Evolutionary conservation across 2,329 filamentous ascomycete species (phyloP).

Genomic region (Xylaria hypoxylon): DNA sequence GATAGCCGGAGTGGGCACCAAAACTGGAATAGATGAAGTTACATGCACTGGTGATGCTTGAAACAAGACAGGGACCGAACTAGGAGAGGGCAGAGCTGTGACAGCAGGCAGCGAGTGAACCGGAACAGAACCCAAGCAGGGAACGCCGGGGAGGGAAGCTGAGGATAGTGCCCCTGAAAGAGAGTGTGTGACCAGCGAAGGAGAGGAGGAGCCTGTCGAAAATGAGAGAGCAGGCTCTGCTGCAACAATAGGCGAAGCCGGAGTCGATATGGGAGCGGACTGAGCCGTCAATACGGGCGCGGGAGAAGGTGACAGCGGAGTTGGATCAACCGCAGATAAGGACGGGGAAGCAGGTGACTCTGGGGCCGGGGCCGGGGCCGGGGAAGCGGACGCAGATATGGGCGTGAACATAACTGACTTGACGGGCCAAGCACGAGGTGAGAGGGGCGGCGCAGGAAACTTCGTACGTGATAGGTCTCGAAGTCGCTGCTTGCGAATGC

Average conservation of each 20-base stretch:
- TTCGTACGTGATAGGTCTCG: background rate
- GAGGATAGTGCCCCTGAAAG: background rate
- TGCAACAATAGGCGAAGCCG: background rate
- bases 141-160: background rate
- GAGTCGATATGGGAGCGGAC: background rate
- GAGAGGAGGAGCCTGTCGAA: background rate
- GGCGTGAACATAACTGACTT: conserved; percentile 12
- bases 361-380: background rate
- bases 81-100: background rate
- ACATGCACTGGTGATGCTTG: background rate
- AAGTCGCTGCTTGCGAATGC: conserved; percentile 3
- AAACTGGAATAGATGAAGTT: background rate
- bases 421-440: background rate
- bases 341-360: background rate
- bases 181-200: background rate
- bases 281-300: background rate
- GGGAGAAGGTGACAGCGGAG: background rate
- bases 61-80: background rate
- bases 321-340: background rate
- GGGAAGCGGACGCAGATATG: background rate
- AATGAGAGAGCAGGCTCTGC: no score
- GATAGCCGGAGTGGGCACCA: background rate
- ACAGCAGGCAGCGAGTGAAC: background rate
- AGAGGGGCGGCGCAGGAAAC: background rate
- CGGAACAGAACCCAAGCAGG: no score